Conservation (phyloP, 495 filamentous ascomycete species). For the Platismatia glauca region DNA sequence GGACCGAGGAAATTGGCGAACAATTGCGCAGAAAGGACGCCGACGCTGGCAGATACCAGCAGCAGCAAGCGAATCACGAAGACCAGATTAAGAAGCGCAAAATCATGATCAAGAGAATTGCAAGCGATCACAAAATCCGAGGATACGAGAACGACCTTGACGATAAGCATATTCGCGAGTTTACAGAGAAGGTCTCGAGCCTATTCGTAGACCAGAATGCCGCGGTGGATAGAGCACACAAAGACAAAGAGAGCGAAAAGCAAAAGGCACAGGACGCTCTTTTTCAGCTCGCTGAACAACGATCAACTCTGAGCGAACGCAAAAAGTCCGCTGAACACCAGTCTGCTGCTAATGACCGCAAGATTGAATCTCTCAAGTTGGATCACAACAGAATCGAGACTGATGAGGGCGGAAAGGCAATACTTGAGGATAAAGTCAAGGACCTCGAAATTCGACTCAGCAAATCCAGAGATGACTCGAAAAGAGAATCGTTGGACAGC, state of each 20-base stretch:
- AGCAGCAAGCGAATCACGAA: conserved; percentile 79
- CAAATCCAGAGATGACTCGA: conserved; percentile 51
- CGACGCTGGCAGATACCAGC: conserved; percentile 75
- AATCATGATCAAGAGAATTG: conserved; percentile 65
- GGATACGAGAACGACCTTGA: conserved; percentile 74
- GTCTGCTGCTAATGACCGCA: conserved; percentile 60
- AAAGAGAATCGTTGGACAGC: conserved; percentile 55
- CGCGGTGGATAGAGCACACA: conserved; percentile 61
- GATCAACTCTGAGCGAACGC: conserved; percentile 56
- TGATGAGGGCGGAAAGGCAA: conserved; percentile 73
- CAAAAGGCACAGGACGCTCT: conserved; percentile 56
- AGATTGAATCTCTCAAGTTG: conserved; percentile 49
- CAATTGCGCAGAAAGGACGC: conserved; percentile 62
- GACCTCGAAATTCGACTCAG: conserved; percentile 57
- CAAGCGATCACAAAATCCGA: conserved; percentile 69
- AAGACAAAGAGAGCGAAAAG: conserved; percentile 60
- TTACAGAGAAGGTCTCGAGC: conserved; percentile 69
- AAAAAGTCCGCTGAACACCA: conserved; percentile 61
- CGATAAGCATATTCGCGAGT: conserved; percentile 61
- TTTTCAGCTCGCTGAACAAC: conserved; percentile 58
- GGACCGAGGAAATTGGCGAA: conserved; percentile 49
- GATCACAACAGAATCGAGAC: conserved; percentile 61
- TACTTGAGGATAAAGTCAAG: conserved; percentile 60
- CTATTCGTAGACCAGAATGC: conserved; percentile 67
- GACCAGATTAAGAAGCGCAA: conserved; percentile 61